Conservation (phyloP, 164 flowering plant genomes). For the Chimonanthus praecox region DNA sequence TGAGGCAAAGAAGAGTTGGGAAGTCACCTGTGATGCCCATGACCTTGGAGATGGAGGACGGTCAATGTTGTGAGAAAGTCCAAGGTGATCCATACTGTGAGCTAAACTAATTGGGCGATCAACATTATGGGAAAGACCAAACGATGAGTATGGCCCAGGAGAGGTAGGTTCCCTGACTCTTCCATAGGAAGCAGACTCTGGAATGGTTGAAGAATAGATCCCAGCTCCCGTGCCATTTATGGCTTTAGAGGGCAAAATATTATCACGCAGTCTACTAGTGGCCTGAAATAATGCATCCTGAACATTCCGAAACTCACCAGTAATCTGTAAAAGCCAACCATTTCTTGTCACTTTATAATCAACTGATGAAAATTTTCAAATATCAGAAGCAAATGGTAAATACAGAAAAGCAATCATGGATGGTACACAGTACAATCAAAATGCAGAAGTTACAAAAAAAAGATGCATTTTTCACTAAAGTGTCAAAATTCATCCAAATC, state of each 20-base stretch:
- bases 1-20: no score
- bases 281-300: slow-evolving; percentile 57
- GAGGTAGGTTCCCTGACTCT: slow-evolving; percentile 39
- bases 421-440: no score
- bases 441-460: no score
- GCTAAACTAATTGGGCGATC: slow-evolving; percentile 27
- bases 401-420: no score
- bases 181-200: slow-evolving; percentile 8
- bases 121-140: slow-evolving; percentile 22
- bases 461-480: no score
- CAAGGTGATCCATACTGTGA: slow-evolving; percentile 27
- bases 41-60: slow-evolving; percentile 42
- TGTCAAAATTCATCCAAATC: no score
- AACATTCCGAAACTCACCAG: slow-evolving; percentile 45
- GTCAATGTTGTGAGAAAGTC: slow-evolving; percentile 32
- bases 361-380: no score
- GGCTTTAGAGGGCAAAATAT: slow-evolving; percentile 31
- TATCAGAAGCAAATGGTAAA: no score
- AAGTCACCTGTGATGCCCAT: slow-evolving; percentile 39
- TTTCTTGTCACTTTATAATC: no score
- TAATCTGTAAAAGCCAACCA: slow-evolving; percentile 31
- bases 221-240: slow-evolving; percentile 26
- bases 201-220: slow-evolving; percentile 28
- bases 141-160: slow-evolving; percentile 32
- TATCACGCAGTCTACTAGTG: slow-evolving; percentile 48